Evolutionary conservation across 2,329 filamentous ascomycete species (phyloP).

Genomic region (Penicillium sclerotiorum): DNA sequence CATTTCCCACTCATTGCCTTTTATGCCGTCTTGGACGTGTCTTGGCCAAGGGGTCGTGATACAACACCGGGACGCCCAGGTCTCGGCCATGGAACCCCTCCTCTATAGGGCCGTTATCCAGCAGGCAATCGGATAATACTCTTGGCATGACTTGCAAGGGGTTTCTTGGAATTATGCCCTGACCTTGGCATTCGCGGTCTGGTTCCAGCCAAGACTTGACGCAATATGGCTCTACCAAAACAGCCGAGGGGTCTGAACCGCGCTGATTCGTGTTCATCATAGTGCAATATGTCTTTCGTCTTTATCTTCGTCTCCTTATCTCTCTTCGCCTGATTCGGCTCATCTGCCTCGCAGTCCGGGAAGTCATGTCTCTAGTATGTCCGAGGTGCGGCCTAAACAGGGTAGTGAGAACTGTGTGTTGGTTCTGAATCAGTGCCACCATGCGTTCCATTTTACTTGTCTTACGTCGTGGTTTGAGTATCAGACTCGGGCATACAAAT

Average conservation of each 20-base stretch:
- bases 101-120: constrained; percentile 5
- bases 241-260: neutral
- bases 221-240: no score
- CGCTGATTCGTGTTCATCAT: neutral
- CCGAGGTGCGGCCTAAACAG: neutral
- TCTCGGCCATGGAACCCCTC: constrained; percentile 11
- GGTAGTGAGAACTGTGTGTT: constrained; percentile 18
- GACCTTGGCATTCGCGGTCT: neutral
- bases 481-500: constrained; percentile 30
- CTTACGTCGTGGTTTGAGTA: constrained; percentile 35
- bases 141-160: no score
- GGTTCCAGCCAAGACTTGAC: neutral
- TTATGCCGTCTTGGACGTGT: neutral
- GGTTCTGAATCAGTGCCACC: constrained; percentile 32
- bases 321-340: constrained; percentile 13
- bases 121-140: no score
- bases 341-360: constrained; percentile 15
- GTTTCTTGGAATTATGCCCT: no score
- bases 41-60: constrained; percentile 10
- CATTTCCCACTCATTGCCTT: neutral
- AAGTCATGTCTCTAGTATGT: no score
- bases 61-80: constrained; percentile 21
- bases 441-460: constrained; percentile 33
- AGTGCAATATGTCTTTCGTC: neutral
- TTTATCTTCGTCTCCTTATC: neutral